Evolutionary conservation across 495 filamentous ascomycete genomes (phyloP).

Genomic region (Hypoxylon lenormandii): DNA sequence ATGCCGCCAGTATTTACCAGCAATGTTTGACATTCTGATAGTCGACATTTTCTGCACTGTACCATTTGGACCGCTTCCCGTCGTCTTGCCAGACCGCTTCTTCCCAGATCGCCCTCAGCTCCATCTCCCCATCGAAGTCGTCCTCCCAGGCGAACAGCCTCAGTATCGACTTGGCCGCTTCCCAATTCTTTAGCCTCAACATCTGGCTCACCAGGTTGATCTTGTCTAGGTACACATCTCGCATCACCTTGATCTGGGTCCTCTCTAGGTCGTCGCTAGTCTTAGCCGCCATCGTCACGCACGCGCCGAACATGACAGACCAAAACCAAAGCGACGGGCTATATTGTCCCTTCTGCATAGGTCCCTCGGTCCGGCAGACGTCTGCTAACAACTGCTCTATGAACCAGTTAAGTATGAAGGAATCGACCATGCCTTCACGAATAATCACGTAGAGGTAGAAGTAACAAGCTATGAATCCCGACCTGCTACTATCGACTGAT

Average conservation of each 20-base stretch:
- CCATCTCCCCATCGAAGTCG: constrained; percentile 48
- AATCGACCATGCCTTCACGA: constrained; percentile 46
- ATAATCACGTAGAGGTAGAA: constrained; percentile 53
- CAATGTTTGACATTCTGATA: constrained; percentile 17
- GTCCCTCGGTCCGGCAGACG: constrained; percentile 47
- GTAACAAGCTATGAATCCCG: constrained; percentile 52
- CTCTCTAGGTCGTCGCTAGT: constrained; percentile 41
- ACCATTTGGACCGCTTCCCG: constrained; percentile 17
- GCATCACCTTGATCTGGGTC: constrained; percentile 43
- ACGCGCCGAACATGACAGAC: constrained; percentile 51
- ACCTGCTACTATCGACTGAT: constrained; percentile 48
- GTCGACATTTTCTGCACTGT: constrained; percentile 25
- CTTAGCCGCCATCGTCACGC: constrained; percentile 44
- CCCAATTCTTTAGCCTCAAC: constrained; percentile 47
- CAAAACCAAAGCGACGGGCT: constrained; percentile 52
- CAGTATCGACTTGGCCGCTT: constrained; percentile 46
- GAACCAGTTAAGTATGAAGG: constrained; percentile 51
- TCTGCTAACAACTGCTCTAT: constrained; percentile 52
- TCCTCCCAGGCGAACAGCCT: constrained; percentile 51
- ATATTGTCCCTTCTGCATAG: constrained; percentile 48
- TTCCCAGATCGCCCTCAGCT: constrained; percentile 48
- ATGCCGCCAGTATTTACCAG: constrained; percentile 15
- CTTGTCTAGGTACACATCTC: constrained; percentile 46
- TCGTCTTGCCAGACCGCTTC: constrained; percentile 47
- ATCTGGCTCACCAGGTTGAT: constrained; percentile 43